A percentile compares a stretch with the other conserved stretches of the same genome.
These are phyloP conservation scores for Chenopodium suecicum DNA, from an alignment of 148 eudicot species.

Conservation along the genomic window DNA sequence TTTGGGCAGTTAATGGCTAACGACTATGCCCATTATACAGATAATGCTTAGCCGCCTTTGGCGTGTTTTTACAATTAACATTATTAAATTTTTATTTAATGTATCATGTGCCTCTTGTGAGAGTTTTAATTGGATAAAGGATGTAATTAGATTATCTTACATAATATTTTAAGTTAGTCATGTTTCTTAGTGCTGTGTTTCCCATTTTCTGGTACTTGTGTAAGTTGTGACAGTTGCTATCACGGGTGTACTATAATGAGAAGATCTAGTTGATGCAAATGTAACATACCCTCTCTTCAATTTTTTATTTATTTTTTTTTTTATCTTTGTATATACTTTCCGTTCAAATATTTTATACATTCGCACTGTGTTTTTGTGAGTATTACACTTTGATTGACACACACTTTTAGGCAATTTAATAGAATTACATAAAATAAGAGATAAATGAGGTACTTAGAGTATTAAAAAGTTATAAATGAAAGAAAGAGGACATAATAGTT, in stretches of 20 bases:
- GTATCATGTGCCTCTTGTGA: neutral
- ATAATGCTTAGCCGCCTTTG: constrained; percentile 26
- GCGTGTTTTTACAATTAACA: constrained; percentile 13
- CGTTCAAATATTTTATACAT: no score
- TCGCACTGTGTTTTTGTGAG: no score
- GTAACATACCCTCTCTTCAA: no score
- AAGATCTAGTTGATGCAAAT: neutral
- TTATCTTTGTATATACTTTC: no score
- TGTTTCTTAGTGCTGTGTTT: neutral
- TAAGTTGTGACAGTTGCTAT: neutral
- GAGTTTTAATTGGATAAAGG: neutral
- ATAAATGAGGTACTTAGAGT: no score
- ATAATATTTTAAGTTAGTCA: neutral
- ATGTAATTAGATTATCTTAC: neutral
- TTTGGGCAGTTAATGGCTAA: constrained; percentile 12
- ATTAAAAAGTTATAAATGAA: no score
- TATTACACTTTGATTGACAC: no score
- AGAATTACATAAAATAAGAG: no score
- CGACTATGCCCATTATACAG: constrained; percentile 25
- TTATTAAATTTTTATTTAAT: neutral
- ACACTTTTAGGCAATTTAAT: no score
- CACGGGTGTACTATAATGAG: neutral
- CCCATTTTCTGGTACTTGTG: neutral
- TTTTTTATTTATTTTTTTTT: no score
- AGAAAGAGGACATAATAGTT: no score